Conservation (phyloP, 352 stramenopile species). For the Peronosclerospora sorghi region DNA sequence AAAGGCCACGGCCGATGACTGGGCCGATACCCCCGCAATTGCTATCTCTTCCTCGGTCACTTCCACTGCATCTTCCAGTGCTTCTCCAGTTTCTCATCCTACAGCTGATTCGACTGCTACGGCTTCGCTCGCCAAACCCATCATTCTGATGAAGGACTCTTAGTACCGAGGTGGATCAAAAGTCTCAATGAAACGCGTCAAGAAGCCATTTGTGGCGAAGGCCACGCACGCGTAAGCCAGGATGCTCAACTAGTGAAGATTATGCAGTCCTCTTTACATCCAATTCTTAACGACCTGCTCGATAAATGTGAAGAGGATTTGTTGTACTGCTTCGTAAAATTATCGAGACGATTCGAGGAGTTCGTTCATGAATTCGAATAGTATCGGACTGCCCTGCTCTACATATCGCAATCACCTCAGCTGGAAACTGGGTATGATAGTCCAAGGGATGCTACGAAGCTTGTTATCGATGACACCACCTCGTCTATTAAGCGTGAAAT, state of each 20-base stretch:
- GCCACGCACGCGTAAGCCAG: conserved; percentile 44
- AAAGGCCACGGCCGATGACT: too few species aligned
- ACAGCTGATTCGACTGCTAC: too few species aligned
- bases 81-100: too few species aligned
- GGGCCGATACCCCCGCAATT: too few species aligned
- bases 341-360: conserved; percentile 54
- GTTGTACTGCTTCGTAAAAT: conserved; percentile 45
- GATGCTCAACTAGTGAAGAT: conserved; percentile 50
- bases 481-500: conserved; percentile 39
- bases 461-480: conserved; percentile 11
- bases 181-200: too few species aligned
- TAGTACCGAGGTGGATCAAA: too few species aligned
- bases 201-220: too few species aligned
- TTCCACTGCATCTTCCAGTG: too few species aligned
- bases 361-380: conserved; percentile 76
- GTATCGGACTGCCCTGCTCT: conserved; percentile 50
- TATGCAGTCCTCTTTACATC: conserved; percentile 60
- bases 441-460: conserved; percentile 8
- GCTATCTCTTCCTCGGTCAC: too few species aligned
- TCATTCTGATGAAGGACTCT: too few species aligned
- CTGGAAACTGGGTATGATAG: conserved; percentile 4
- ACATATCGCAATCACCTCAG: conserved; percentile 21
- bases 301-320: conserved; percentile 64
- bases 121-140: too few species aligned
- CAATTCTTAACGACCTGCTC: conserved; percentile 51